Base-by-base conservation (phyloP, 1,284 basidiomycete genomes). In the Melampsora americana region DNA sequence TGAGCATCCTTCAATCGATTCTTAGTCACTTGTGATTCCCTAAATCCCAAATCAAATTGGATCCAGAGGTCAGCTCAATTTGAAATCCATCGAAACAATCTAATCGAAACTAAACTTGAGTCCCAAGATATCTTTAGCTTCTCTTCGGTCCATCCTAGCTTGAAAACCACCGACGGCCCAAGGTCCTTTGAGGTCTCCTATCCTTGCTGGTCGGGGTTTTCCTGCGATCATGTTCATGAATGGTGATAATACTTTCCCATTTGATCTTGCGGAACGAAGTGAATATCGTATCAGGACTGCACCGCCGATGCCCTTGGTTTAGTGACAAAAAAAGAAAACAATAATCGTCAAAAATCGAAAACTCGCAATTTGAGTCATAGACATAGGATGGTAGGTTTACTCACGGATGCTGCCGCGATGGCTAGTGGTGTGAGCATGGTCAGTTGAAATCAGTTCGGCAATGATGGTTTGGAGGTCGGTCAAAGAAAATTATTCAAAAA, bases 1-100 rank as follows among this genome's bases (percentile, higher is more conserved):
- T 83, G 82, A 4, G 82, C 82, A 12, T 83, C 82, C 66, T 83
- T 83, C 60, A 83, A 78, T 76, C 79, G 79, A 5, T 80, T 79
- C 71, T 79, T 80, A 53, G 81, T 82, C 44, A 82, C 60, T 23
- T 79, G 81, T 26, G 82, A 81, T 67, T 80, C 82, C 59, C 80
- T 79, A 56, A 12, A 4, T 28, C 14, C 56, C 7, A 73, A 56
- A 56, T 9, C 28, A 5, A 6, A 42, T 42, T 11, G 12, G 11
- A 5, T 5, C 11, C 39, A 42, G 6, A 12, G 39, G 35, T n/a
- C 28, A 28, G n/a, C n/a, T 56, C n/a, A 23, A 28, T 56, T 7
- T n/a, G 53, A 48, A 28, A 53, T 5, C 14, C 35, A 5, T 64
- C n/a, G 23, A 20, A 14, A 23, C 11, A 44, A 23, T 20, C 11